These are phyloP conservation scores for Cercospora citrullina DNA, from an alignment of 2,329 filamentous ascomycete species.

Conservation along the genomic window DNA sequence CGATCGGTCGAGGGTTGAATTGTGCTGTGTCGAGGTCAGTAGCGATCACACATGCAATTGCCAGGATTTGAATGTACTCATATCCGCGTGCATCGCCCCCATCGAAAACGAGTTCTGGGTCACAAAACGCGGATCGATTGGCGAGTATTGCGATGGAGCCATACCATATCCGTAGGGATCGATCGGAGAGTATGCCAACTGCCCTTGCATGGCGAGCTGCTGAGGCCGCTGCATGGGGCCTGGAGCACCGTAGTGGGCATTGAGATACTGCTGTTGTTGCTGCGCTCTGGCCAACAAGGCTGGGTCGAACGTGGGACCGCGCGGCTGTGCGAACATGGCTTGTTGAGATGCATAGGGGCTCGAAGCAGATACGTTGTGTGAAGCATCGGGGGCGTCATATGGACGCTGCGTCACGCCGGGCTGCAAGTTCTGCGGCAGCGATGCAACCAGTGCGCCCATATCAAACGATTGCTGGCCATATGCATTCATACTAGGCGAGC, in stretches of 20 bases:
- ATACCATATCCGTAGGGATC: constrained; percentile 32
- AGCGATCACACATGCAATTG: not conserved
- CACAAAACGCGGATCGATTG: constrained; percentile 30
- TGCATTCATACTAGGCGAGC: constrained; percentile 15
- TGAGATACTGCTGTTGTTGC: constrained; percentile 29
- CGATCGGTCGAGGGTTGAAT: constrained; percentile 16
- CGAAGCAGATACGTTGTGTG: constrained; percentile 18
- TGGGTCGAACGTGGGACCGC: constrained; percentile 26
- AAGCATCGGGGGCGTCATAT: constrained; percentile 21
- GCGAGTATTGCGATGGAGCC: constrained; percentile 26
- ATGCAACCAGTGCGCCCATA: constrained; percentile 24
- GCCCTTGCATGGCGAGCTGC: constrained; percentile 24
- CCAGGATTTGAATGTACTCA: constrained; percentile 16
- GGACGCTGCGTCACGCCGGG: constrained; percentile 13
- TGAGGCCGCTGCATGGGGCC: constrained; percentile 24
- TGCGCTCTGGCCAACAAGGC: constrained; percentile 25
- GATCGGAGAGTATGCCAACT: constrained; percentile 28
- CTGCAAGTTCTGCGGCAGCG: constrained; percentile 22
- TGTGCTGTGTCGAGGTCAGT: constrained; percentile 24
- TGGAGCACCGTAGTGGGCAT: constrained; percentile 24
- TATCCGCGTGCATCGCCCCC: constrained; percentile 22
- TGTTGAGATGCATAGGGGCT: constrained; percentile 14
- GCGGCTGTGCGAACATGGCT: constrained; percentile 28
- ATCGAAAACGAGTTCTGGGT: constrained; percentile 23
- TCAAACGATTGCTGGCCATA: constrained; percentile 28